Evolutionary conservation across 345 rosid species (phyloP), one percentile per base, ranked within the genome.

Genomic region (Hirschfeldia incana): DNA sequence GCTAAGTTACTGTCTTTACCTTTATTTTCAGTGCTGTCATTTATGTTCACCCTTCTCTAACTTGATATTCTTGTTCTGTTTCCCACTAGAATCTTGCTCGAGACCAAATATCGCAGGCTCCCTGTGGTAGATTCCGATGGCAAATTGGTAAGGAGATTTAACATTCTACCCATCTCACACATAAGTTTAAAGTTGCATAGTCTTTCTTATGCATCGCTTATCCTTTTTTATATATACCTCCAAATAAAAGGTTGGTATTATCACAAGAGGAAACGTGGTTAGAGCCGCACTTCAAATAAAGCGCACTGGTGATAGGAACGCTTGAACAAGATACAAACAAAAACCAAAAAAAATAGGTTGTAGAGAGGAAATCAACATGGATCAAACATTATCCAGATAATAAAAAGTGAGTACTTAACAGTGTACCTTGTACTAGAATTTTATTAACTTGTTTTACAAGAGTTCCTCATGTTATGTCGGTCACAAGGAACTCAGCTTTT

Each of bases 211-310:
- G 74, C 55, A 83, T 61, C 81, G 15, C 68, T 9, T 55, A 28
- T 5, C 32, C 80, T 16, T 32, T n/a, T 34, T 61, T 29, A 29
- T 29, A 51, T 69, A 58, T 1, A 51, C 5, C 10, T 5, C 63
- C 10, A 5, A 4, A 15, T 76, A 59, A 66, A 84, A 94, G 98
- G 97, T 94, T 5, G 98, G 98, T 59, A 89, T 94, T 49, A 91
- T 94, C 82, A 94, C 98, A 57, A 85, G 98, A 87, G 98, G 98
- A 78, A 94, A 94, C 76, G 98, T 94, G 17, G 98, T 90, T 42
- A 85, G 97, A 87, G 98, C 98, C 9, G 98, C 97, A 6, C 93
- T 92, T 76, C 88, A 87, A 55, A 92, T 92, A 85, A 94, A 94
- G 65, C 98, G 74, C 26, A 76, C 58, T 13, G 83, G 26, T 59